phyloP scores from a whole-genome alignment of 306 rosid species.

The Trifolium repens region DNA sequence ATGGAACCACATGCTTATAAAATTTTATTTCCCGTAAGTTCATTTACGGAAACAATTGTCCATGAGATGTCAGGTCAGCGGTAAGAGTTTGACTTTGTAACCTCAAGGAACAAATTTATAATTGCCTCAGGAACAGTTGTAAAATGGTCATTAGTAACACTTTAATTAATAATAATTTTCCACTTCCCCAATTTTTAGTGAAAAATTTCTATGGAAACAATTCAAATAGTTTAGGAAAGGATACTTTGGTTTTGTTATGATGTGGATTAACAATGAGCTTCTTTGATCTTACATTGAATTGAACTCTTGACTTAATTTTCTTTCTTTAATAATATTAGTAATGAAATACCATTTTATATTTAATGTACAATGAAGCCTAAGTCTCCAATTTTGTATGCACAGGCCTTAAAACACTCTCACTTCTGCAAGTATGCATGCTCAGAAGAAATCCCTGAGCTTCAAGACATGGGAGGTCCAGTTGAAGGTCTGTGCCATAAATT shows the following conservation, averaged over 20 bases:
- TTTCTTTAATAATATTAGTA: background rate
- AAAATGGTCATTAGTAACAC: too few relatives aligned
- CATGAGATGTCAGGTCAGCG: too few relatives aligned
- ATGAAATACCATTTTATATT: background rate
- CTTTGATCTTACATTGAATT: background rate
- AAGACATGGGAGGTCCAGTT: conserved; percentile 97
- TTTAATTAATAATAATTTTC: too few relatives aligned
- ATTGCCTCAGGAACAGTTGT: too few relatives aligned
- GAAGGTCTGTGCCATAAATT: conserved; percentile 63
- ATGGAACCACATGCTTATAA: background rate
- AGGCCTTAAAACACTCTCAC: conserved; percentile 93
- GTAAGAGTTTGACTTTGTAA: too few relatives aligned
- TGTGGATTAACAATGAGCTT: background rate
- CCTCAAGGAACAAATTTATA: too few relatives aligned
- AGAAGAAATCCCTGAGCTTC: conserved; percentile 97
- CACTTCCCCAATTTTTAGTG: too few relatives aligned
- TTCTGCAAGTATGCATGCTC: conserved; percentile 96
- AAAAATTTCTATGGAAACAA: too few relatives aligned
- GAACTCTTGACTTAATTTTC: too few relatives aligned
- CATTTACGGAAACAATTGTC: too few relatives aligned
- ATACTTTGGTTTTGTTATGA: background rate
- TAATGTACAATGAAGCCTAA: conserved; percentile 36
- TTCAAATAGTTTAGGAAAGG: too few relatives aligned
- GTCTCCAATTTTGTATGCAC: conserved; percentile 22
- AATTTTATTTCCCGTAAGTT: conserved; percentile 9